Base-by-base conservation (phyloP, 2,329 filamentous ascomycete genomes). In the Phyllosticta citrichinensis region DNA sequence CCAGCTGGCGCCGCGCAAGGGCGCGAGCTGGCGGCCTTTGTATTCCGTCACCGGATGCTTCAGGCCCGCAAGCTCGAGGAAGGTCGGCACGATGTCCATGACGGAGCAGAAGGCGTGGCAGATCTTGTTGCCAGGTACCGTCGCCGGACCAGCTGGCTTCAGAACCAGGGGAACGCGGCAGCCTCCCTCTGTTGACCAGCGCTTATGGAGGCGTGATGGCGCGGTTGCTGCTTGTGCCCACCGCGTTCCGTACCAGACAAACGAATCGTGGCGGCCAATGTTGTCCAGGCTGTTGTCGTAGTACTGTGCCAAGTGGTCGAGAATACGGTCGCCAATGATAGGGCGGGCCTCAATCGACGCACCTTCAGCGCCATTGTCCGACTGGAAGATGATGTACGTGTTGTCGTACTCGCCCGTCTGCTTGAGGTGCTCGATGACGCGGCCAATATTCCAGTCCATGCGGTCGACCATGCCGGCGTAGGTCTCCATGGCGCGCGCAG, bases 391-490 rank as follows among this genome's bases (percentile, higher is more conserved):
- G 55, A 87, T 76, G 63, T 85, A 81, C 2, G 84, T 87, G 68
- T 86, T 84, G 63, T 87, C 83, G 0, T 83, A 74, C 66, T 87
- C 83, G 60, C 78, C 81, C 2, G 78, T 80, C 51, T 76, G 67
- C 62, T 81, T 74, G 3, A 86, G 77, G 64, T 84, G 81, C 33
- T 81, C 73, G 22, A 85, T 71, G 2, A 86, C 79, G 60, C 80
- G 81, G 30, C 83, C 83, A 22, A 87, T 77, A 62, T 85, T 83
- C 62, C 70, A 68, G 65, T 87, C 84, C 60, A 86, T 85, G 56
- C 76, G 76, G 61, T 86, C 83, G 2, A 86, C 83, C 82, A 87
- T 87, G 11, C 76, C 84, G 0, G 84, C 83, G 62, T 81, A 87
- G 2, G 81, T 78, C 66, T 86, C 83, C 83, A 85, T 85, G 0